A percentile compares a stretch with the other conserved stretches of the same genome.
Evolutionary conservation across 345 rosid genomes (phyloP).

Genomic region (Euphorbia tirucalli): DNA sequence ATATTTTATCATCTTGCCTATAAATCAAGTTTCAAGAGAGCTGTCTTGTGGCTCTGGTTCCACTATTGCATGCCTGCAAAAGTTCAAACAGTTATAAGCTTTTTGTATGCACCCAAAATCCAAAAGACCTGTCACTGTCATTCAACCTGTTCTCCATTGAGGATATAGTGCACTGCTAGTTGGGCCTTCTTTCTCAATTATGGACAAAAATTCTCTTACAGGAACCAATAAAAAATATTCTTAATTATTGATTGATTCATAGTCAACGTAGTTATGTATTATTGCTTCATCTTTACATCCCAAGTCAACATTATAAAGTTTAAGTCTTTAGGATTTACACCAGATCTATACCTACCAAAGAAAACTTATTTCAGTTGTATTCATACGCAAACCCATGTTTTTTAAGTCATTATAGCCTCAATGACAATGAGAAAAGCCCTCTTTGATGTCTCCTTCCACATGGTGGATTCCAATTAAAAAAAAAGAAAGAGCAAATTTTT

Average conservation of each 20-base stretch:
- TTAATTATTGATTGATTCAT: background rate
- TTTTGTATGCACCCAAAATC: background rate
- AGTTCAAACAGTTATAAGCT: background rate
- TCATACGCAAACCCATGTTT: constrained; percentile 17
- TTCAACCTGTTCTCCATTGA: background rate
- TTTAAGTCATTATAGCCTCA: constrained; percentile 20
- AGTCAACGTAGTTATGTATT: constrained; percentile 18
- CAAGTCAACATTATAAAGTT: constrained; percentile 18
- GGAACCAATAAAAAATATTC: background rate
- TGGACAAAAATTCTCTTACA: constrained; percentile 7
- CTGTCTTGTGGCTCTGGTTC: constrained; percentile 3
- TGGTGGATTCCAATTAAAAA: constrained; percentile 13
- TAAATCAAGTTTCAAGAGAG: background rate
- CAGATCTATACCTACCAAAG: constrained; percentile 28
- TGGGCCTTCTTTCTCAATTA: constrained; percentile 2
- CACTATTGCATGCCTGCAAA: background rate
- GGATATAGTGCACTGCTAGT: constrained; percentile 4
- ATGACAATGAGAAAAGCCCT: constrained; percentile 26
- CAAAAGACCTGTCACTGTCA: background rate
- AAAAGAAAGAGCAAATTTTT: background rate
- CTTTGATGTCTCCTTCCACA: constrained; percentile 15
- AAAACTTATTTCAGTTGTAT: constrained; percentile 23
- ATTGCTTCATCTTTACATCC: constrained; percentile 11
- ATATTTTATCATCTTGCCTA: background rate
- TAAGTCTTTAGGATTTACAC: constrained; percentile 8